phyloP scores from a whole-genome alignment of 257 asterid genomes.

The Marsdenia floribunda region DNA sequence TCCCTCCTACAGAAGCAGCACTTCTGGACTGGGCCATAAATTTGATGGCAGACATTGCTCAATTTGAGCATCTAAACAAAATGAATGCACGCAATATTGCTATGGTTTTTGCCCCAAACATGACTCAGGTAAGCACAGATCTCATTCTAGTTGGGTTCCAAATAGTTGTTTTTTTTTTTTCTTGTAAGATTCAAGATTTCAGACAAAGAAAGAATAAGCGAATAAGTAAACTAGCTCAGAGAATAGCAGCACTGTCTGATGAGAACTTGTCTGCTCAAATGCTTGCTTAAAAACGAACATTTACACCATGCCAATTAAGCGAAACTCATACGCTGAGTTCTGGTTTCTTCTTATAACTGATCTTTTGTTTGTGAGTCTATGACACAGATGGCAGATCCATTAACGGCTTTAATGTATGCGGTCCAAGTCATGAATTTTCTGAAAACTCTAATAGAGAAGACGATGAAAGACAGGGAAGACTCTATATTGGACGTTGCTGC shows the following conservation, averaged over 20 bases:
- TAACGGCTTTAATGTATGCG: constrained; percentile 53
- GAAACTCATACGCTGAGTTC: neutral
- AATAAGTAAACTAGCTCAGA: neutral
- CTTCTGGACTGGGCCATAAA: constrained; percentile 84
- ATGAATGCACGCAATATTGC: constrained; percentile 88
- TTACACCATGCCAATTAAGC: neutral
- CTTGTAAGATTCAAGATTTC: neutral
- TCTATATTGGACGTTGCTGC: constrained; percentile 15
- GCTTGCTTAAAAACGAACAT: neutral
- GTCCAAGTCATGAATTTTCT: constrained; percentile 62
- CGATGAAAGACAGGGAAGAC: constrained; percentile 46
- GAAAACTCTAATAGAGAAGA: constrained; percentile 43
- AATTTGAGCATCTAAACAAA: constrained; percentile 63
- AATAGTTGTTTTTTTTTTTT: neutral
- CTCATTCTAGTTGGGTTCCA: neutral
- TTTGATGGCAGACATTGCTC: constrained; percentile 93
- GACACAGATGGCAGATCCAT: constrained; percentile 48
- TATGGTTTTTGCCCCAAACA: constrained; percentile 91
- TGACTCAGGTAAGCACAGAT: constrained; percentile 63
- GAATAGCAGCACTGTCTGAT: neutral
- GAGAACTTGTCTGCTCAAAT: neutral
- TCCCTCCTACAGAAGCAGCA: constrained; percentile 73
- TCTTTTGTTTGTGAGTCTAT: neutral
- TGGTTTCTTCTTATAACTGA: neutral
- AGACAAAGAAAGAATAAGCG: neutral